Base-by-base conservation (phyloP, 2,329 filamentous ascomycete genomes). In the Trichoderma aggressivum region DNA sequence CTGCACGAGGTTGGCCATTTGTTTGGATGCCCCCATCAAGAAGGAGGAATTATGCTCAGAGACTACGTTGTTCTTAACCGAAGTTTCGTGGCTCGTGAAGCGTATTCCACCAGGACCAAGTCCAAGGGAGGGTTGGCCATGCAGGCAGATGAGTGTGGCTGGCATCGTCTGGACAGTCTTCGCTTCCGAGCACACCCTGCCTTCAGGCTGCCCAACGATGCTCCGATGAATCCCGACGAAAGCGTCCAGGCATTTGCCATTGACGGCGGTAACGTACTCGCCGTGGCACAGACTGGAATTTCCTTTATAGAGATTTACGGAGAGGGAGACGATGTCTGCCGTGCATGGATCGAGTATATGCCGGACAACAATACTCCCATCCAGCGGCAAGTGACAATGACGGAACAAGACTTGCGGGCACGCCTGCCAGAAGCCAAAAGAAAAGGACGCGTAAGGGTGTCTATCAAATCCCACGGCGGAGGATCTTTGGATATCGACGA, bases 181-280 rank as follows among this genome's bases (percentile, higher is more conserved):
- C 92, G 94, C 50, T 97, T 98, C 83, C 91, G 94, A 74, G 92
- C 91, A 75, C 96, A 99, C 78, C 94, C 94, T 5, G 94, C 93
- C 79, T 98, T 99, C 84, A 87, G 90, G 69, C 87, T 97, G 66
- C 93, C 94, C 0, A 91, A 89, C 70, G 96, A 98, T 76, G 82
- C 87, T 6, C 82, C 87, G 18, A 79, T 87, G 50, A 87, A 85
- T 73, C 81, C 86, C 1, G 94, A 98, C 75, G 88, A 88, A 43
- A 94, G 93, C 74, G 88, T 98, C 1, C 93, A 97, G 77, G 92
- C 93, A 1, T 98, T 93, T 90, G 90, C 92, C 0, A 89, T 95
- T 1, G 94, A 97, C 71, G 90, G 90, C 72, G 90, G 91, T 12
- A 91, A 90, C 70, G 87, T 96, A 16, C 83, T 96, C 55, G 86